A percentile compares a stretch with the other conserved stretches of the same genome.
phyloP scores from a whole-genome alignment of 225 moss, liverwort and hornwort genomes.

The Pseudisothecium myosuroides region DNA sequence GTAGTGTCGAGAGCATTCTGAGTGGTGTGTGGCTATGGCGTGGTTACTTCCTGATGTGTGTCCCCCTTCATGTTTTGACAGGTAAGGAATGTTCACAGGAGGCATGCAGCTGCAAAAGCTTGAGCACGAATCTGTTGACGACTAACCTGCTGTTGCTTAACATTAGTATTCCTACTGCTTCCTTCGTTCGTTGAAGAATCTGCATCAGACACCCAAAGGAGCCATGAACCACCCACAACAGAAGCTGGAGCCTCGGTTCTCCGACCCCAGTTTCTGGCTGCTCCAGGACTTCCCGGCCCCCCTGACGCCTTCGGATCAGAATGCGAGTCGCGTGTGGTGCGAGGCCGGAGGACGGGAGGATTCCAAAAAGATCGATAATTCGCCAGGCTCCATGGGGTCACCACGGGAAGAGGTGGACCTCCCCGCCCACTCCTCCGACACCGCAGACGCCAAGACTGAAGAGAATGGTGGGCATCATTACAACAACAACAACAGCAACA shows the following conservation, averaged over 20 bases:
- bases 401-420: not conserved
- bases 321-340: not conserved
- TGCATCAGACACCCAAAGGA: slow-evolving; percentile 4
- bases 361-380: not conserved
- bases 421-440: slow-evolving; percentile 12
- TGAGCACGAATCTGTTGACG: not conserved
- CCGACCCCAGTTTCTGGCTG: slow-evolving; percentile 32
- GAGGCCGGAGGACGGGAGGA: not conserved
- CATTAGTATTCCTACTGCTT: not conserved
- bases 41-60: not conserved
- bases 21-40: not conserved
- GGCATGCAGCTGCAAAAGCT: slow-evolving; percentile 1
- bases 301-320: not conserved
- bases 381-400: slow-evolving; percentile 5
- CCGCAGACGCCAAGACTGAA: not conserved
- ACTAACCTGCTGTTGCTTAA: not conserved
- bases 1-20: not conserved
- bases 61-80: not conserved
- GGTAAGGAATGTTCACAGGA: not conserved
- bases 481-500: not conserved
- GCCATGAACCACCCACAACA: not conserved
- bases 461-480: not conserved
- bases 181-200: slow-evolving; percentile 3
- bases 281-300: not conserved
- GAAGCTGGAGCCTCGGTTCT: slow-evolving; percentile 1